Base-by-base conservation (phyloP, 2,329 filamentous ascomycete genomes). In the Cytospora piceicola region DNA sequence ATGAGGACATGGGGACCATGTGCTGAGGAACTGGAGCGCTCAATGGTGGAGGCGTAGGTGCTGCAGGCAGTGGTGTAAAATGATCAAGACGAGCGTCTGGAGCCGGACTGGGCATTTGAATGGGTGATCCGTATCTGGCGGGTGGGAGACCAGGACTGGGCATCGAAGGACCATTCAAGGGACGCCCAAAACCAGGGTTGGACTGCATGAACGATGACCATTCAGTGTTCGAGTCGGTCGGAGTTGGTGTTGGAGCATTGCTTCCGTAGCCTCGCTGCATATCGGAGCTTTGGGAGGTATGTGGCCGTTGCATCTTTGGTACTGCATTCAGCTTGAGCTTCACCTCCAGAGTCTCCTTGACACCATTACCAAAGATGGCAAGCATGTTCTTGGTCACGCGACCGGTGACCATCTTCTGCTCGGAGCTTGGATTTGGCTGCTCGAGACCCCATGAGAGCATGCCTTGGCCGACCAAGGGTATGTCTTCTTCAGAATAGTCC, bases 401-500 rank as follows among this genome's bases (percentile, higher is more conserved):
- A 64, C 95, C 95, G 9, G 94, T 97, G 69, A 99, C 90, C 78
- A 93, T 82, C 68, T 80, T 82, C 73, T 90, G 88, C 71, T 89
- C 84, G 64, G 87, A 83, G 58, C 82, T 82, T 30, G 82, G 80
- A 22, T 81, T 81, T 66, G 82, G 17, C 83, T 63, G 83, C 73
- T 74, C 87, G 55, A 98, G 82, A 27, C 90, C 88, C 85, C 91
- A 90, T 46, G 95, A 98, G 24, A 99, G 83, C 88, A 98, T 92
- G 61, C 96, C 95, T 77, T 99, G 94, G 27, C 95, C 95, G 29
- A 97, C 94, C 64, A 98, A 84, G 61, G 96, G 95, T 22, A 90
- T 92, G 74, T 97, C 94, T 69, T 92, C 91, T 78, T 99, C 95
- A 15, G 95, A 97, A 77, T 94, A 98, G 77, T 99, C 95, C 80